Base-by-base conservation (phyloP, 2,329 filamentous ascomycete genomes). In the Aureobasidium sp. region DNA sequence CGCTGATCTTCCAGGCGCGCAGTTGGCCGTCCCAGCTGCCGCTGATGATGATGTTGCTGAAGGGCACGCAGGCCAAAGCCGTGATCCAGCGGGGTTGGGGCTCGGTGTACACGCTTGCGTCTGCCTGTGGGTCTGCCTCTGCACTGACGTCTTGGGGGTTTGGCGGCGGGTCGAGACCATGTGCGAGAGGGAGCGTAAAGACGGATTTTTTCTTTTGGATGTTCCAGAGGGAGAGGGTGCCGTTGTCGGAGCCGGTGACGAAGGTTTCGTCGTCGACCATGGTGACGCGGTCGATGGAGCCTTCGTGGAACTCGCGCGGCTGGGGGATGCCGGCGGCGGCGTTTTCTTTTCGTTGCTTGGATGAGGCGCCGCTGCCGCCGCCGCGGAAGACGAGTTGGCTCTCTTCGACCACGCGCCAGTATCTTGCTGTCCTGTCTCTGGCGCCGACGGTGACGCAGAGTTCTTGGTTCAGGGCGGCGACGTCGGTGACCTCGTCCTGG, bases 341-440 rank as follows among this genome's bases (percentile, higher is more conserved):
- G 63, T 70, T 65, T 45, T 71, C 64, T 52, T 64, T 72, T 72
- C 73, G 74, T 68, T 83, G 84, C 68, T 82, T 84, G 79, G 39
- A 69, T 67, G 68, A 45, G 67, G 67, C 15, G 60, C 45, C 64
- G 34, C 69, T 70, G 55, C 86, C 88, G 65, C 91, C 91, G 63
- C 92, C 93, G 52, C 93, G 87, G 76, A 97, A 99, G 1, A 97
- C 92, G 7, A 99, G 84, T 73, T 99, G 94, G 1, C 89, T 90
- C 77, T 99, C 93, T 69, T 99, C 94, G 5, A 90, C 86, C 1
- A 99, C 92, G 75, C 97, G 97, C 94, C 94, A 99, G 68, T 96
- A 77, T 63, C 94, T 83, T 42, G 93, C 94, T 2, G 92, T 97
- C 62, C 93, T 87, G 74, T 99, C 94, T 66, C 94, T 83, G 6